Evolutionary conservation across 139 green algal genomes (phyloP).

Genomic region (Tetratostichococcus sp.): DNA sequence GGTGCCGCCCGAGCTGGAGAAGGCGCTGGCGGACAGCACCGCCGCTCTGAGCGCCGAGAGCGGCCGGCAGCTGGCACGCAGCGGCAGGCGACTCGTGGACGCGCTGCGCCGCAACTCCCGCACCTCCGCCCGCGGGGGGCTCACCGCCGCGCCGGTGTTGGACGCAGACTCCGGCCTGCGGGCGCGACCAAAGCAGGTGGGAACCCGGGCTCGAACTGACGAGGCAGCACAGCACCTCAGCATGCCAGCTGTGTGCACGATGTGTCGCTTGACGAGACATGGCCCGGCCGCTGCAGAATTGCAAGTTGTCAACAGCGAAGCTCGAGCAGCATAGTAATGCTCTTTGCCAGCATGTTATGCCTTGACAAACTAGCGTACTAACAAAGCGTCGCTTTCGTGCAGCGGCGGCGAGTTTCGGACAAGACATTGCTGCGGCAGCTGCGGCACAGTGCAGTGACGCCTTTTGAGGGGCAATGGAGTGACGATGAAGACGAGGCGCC

Average conservation of each 20-base stretch:
- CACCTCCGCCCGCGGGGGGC: neutral
- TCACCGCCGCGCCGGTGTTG: neutral
- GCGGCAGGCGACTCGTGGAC: neutral
- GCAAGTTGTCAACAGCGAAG: neutral
- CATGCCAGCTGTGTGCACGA: no score
- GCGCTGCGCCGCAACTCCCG: neutral
- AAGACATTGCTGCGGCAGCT: neutral
- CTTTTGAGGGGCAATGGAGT: neutral
- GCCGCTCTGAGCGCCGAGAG: neutral
- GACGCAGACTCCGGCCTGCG: neutral
- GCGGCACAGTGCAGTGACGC: neutral
- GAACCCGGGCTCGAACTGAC: no score
- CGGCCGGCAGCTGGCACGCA: neutral
- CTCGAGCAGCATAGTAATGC: neutral
- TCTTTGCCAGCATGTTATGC: neutral
- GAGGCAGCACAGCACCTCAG: no score
- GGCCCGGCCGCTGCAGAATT: neutral
- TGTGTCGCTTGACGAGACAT: neutral
- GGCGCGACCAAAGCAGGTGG: neutral
- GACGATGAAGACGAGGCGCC: neutral
- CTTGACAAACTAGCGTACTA: neutral
- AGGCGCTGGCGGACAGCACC: neutral
- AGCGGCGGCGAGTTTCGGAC: neutral
- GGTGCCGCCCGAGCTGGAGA: neutral
- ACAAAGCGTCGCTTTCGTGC: neutral